A percentile compares a stretch with the other conserved stretches of the same genome.
Evolutionary conservation across 2,329 filamentous ascomycete genomes (phyloP).

Genomic region (Penicillium sp.): DNA sequence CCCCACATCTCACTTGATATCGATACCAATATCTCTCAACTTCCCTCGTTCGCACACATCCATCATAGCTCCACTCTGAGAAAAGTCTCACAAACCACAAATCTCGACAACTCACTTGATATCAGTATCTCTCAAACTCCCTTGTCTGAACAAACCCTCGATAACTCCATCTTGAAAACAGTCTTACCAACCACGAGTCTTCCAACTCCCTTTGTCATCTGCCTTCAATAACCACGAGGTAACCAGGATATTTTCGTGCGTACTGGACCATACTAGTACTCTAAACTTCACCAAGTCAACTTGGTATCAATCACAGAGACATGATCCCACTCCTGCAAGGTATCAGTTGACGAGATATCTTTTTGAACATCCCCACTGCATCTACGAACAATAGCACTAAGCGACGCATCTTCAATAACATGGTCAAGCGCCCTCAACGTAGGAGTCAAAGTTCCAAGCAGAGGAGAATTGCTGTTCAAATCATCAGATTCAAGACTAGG

Average conservation of each 20-base stretch:
- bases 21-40: background rate
- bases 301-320: background rate
- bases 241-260: background rate
- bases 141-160: background rate
- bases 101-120: background rate
- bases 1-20: background rate
- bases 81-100: background rate
- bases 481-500: background rate
- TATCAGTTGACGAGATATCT: background rate
- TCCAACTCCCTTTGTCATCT: background rate
- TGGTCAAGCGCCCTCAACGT: background rate
- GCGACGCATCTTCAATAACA: background rate
- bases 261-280: background rate
- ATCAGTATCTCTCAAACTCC: background rate
- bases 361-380: background rate
- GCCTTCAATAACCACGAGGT: background rate
- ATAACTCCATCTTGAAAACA: background rate
- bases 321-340: background rate
- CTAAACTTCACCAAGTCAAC: background rate
- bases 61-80: background rate
- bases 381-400: background rate
- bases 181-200: background rate
- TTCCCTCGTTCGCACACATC: background rate
- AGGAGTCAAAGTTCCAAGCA: background rate
- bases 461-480: background rate